A percentile compares a stretch with the other conserved stretches of the same genome.
These are phyloP conservation scores for Spinellus fusiger DNA, from an alignment of 192 early-diverging fungal species.

Conservation along the genomic window DNA sequence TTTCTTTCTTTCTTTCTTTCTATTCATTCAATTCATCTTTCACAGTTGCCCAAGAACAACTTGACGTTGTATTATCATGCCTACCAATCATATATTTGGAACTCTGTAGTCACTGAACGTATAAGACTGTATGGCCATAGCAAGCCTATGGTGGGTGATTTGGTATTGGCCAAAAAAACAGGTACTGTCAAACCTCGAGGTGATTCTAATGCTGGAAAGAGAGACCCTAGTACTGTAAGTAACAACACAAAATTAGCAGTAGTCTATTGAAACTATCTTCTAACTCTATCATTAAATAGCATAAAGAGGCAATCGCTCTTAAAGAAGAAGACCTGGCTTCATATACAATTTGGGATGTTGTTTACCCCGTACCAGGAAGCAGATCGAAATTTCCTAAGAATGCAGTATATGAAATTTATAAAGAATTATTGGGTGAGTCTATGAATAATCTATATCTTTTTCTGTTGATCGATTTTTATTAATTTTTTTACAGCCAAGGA, in stretches of 20 bases:
- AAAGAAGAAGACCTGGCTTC: conserved; percentile 60
- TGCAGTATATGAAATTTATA: conserved; percentile 58
- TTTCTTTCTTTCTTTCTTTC: conserved; percentile 4
- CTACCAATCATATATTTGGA: conserved; percentile 96
- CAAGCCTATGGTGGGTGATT: conserved; percentile 75
- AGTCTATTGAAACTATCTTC: neutral
- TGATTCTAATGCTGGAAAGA: conserved; percentile 4
- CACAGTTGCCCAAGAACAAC: conserved; percentile 77
- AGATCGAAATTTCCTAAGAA: conserved; percentile 76
- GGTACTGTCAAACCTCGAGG: neutral
- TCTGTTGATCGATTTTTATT: neutral
- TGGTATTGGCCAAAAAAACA: conserved; percentile 52
- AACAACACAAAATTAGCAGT: neutral
- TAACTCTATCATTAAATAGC: conserved; percentile 9
- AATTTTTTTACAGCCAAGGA: conserved; percentile 3
- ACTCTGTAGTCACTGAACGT: conserved; percentile 73
- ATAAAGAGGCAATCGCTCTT: conserved; percentile 41
- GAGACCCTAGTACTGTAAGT: neutral
- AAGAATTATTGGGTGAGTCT: conserved; percentile 56
- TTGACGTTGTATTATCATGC: conserved; percentile 92
- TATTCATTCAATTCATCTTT: neutral
- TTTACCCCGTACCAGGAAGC: conserved; percentile 87
- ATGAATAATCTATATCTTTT: neutral
- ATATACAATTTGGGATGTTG: conserved; percentile 84
- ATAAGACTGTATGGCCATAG: conserved; percentile 57